phyloP scores from a whole-genome alignment of 202 grass and related monocot genomes.

The Setaria viridis region DNA sequence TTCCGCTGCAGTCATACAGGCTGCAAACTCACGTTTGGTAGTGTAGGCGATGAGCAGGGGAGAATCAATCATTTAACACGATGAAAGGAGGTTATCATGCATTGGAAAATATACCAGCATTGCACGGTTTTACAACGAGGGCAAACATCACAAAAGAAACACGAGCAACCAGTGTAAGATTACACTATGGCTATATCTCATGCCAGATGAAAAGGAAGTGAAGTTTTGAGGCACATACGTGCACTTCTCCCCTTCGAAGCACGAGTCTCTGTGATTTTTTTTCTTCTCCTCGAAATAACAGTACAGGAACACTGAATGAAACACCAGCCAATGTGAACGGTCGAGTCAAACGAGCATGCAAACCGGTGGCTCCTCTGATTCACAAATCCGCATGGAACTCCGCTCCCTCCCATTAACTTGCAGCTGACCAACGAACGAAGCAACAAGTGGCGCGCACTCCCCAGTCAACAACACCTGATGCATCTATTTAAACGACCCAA shows the following conservation, averaged over 20 bases:
- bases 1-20: not conserved
- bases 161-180: no score
- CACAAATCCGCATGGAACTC: conserved; percentile 18
- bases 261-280: not conserved
- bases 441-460: not conserved
- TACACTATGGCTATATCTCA: no score
- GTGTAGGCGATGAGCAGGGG: not conserved
- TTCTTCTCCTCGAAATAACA: not conserved
- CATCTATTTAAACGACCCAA: conserved; percentile 32
- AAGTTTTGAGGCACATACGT: not conserved
- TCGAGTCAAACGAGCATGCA: not conserved
- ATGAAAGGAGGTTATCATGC: no score
- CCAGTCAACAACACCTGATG: not conserved
- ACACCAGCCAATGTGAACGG: not conserved
- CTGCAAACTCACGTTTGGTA: no score
- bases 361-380: conserved; percentile 31
- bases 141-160: not conserved
- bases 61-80: not conserved
- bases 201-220: not conserved
- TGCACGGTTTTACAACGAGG: not conserved
- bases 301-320: not conserved
- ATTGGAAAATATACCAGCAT: no score
- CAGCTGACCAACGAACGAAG: not conserved
- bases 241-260: not conserved
- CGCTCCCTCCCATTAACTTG: conserved; percentile 34